phyloP scores from a whole-genome alignment of 2,329 filamentous ascomycete species.

The Macrophomina tecta region DNA sequence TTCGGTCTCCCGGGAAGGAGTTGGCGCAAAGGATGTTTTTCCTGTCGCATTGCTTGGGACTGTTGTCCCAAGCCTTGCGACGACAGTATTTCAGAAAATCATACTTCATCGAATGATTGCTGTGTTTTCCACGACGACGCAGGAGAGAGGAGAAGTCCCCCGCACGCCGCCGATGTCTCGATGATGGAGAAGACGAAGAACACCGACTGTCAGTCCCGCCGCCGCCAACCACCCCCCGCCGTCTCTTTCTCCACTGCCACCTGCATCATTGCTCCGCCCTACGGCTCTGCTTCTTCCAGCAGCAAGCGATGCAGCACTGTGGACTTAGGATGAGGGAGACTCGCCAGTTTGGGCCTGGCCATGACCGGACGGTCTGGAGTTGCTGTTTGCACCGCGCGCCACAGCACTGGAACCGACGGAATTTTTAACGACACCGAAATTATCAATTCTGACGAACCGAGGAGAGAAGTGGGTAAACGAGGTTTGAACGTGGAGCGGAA shows the following conservation, averaged over 20 bases:
- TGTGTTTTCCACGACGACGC: constrained; percentile 13
- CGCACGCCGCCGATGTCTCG: neutral
- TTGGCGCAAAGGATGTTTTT: neutral
- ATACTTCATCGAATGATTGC: neutral
- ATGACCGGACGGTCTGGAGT: constrained; percentile 11
- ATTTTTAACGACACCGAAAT: neutral
- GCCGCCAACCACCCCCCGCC: neutral
- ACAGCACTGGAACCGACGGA: constrained; percentile 15
- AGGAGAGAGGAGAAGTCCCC: neutral
- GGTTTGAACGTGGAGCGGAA: neutral
- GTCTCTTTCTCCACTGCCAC: neutral
- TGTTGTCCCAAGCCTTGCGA: neutral
- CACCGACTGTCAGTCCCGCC: neutral
- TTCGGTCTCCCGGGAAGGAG: no score
- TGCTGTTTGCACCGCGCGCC: neutral
- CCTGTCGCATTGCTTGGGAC: no score
- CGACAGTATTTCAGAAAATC: neutral
- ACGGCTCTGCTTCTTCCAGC: constrained; percentile 1
- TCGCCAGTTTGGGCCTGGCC: constrained; percentile 23
- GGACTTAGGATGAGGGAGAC: constrained; percentile 24
- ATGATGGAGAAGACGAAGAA: constrained; percentile 17
- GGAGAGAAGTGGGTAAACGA: neutral
- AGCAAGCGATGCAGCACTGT: constrained; percentile 15
- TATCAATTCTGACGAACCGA: constrained; percentile 10
- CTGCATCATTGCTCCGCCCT: neutral